Evolutionary conservation across 2,329 filamentous ascomycete species (phyloP).

Genomic region (Microsporum audouinii): DNA sequence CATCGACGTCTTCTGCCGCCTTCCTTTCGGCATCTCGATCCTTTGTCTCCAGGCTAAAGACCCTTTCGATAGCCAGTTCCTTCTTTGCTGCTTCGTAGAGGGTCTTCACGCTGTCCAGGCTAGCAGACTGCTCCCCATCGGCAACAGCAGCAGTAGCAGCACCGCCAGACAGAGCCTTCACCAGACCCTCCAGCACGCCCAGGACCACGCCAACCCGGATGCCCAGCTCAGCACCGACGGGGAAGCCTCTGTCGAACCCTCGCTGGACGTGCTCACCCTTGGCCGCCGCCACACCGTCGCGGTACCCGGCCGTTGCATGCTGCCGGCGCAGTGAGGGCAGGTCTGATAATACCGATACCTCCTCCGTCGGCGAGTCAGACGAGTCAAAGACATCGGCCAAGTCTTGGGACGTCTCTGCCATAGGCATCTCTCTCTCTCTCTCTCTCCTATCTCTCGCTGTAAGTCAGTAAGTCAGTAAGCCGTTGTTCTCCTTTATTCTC

Average conservation of each 20-base stretch:
- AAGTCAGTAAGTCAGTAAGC: no score
- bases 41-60: conserved; percentile 9
- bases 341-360: conserved; percentile 42
- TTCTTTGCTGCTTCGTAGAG: conserved; percentile 21
- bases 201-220: conserved; percentile 60
- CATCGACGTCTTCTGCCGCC: not conserved
- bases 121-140: not conserved
- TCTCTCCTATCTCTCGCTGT: no score
- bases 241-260: conserved; percentile 86
- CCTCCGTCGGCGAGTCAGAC: conserved; percentile 19
- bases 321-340: conserved; percentile 61
- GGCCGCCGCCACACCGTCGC: conserved; percentile 67
- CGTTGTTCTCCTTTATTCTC: not conserved
- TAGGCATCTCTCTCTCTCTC: no score
- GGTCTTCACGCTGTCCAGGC: conserved; percentile 15
- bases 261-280: conserved; percentile 68
- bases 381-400: conserved; percentile 36
- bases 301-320: conserved; percentile 77
- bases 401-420: conserved; percentile 3
- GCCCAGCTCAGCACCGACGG: conserved; percentile 71
- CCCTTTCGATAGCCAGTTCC: conserved; percentile 12
- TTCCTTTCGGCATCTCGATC: not conserved
- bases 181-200: conserved; percentile 64
- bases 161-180: conserved; percentile 21
- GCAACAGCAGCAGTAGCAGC: conserved; percentile 17